A percentile compares a stretch with the other conserved stretches of the same genome.
These are phyloP conservation scores for Dothiorella sarmentorum DNA, from an alignment of 2,329 filamentous ascomycete genomes.

Conservation along the genomic window DNA sequence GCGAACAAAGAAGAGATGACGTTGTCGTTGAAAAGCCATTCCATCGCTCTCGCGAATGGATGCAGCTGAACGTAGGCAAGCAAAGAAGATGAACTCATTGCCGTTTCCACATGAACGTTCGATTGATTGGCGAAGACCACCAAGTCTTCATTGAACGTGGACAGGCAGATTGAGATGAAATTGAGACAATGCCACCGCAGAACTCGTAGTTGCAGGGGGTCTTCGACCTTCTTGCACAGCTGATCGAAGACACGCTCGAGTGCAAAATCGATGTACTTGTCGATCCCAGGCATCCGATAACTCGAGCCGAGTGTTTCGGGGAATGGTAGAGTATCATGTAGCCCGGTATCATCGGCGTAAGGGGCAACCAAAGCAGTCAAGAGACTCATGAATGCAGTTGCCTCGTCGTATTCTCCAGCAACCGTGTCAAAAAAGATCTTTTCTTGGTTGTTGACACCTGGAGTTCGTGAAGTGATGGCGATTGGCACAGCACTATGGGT, in stretches of 20 bases:
- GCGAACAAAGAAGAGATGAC: conserved; percentile 77
- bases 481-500: conserved; percentile 4
- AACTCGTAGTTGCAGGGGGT: conserved; percentile 66
- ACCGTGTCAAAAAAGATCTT: conserved; percentile 15
- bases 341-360: conserved; percentile 54
- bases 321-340: conserved; percentile 78
- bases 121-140: conserved; percentile 80
- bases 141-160: conserved; percentile 90
- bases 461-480: conserved; percentile 1
- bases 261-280: conserved; percentile 88
- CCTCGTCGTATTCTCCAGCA: conserved; percentile 10
- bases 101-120: conserved; percentile 68
- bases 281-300: conserved; percentile 79
- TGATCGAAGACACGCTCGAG: conserved; percentile 70
- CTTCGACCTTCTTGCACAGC: conserved; percentile 14
- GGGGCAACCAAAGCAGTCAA: conserved; percentile 70
- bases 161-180: conserved; percentile 75
- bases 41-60: conserved; percentile 91
- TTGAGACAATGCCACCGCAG: conserved; percentile 78
- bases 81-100: conserved; percentile 71
- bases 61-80: conserved; percentile 80
- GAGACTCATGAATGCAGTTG: conserved; percentile 63
- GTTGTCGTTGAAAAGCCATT: conserved; percentile 95
- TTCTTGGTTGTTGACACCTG: background rate
- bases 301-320: conserved; percentile 77